Conservation (phyloP, 108 stramenopile genomes). For the Fistulifera pelliculosa region DNA sequence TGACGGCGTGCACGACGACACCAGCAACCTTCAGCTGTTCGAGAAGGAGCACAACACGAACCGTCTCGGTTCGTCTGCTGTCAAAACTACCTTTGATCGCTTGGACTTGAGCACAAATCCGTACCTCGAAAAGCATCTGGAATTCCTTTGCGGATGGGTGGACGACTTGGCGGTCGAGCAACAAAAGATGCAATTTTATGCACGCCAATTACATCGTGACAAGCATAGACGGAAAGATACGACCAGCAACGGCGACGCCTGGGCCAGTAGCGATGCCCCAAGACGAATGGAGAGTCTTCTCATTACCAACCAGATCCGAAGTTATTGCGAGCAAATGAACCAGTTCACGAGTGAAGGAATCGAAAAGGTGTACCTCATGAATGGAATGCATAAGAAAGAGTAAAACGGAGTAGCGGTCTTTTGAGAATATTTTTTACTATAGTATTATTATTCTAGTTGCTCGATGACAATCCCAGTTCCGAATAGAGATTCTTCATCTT, state of each 20-base stretch:
- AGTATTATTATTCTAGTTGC: neutral
- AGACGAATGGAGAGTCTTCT: constrained; percentile 85
- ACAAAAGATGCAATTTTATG: constrained; percentile 78
- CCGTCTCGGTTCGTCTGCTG: constrained; percentile 1
- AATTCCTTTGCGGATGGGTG: constrained; percentile 90
- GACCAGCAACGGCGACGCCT: constrained; percentile 40
- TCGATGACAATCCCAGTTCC: constrained; percentile 21
- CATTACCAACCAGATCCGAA: constrained; percentile 85
- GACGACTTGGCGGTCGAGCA: constrained; percentile 91
- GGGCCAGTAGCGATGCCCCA: constrained; percentile 60
- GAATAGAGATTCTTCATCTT: constrained; percentile 35
- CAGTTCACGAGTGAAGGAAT: constrained; percentile 76
- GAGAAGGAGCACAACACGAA: neutral
- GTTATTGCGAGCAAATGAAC: constrained; percentile 91
- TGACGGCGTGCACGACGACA: constrained; percentile 1
- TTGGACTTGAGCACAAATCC: constrained; percentile 90
- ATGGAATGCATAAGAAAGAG: constrained; percentile 79
- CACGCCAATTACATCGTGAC: constrained; percentile 45
- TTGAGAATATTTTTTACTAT: neutral
- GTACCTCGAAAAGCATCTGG: constrained; percentile 92
- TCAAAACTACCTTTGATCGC: constrained; percentile 69
- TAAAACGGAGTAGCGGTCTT: constrained; percentile 2
- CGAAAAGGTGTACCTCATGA: constrained; percentile 84
- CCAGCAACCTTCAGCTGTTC: neutral
- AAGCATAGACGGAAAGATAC: constrained; percentile 22